These are phyloP conservation scores for Aquanectria penicillioides DNA, from an alignment of 2,329 filamentous ascomycete genomes.

Conservation along the genomic window DNA sequence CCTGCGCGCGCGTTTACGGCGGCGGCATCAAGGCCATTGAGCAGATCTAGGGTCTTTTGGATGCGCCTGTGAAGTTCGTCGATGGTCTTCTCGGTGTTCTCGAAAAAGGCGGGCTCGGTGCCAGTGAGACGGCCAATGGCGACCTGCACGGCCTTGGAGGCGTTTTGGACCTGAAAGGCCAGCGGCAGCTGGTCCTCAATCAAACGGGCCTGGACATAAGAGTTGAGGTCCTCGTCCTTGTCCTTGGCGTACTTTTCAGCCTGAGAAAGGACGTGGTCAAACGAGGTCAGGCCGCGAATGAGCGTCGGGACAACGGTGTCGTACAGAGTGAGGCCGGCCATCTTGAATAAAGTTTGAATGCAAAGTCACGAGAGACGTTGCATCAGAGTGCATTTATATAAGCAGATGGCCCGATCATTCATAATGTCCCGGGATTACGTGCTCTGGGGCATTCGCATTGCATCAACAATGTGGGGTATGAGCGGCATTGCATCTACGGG, in stretches of 20 bases:
- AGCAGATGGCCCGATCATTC: neutral
- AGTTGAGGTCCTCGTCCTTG: constrained; percentile 27
- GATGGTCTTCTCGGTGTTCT: constrained; percentile 25
- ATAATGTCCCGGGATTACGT: constrained; percentile 14
- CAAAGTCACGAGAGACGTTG: neutral
- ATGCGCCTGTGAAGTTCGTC: constrained; percentile 26
- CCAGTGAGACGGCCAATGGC: constrained; percentile 30
- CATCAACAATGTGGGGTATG: constrained; percentile 4
- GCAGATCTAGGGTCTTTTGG: constrained; percentile 25
- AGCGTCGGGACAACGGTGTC: constrained; percentile 29
- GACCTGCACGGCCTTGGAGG: constrained; percentile 24
- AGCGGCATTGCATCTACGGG: neutral
- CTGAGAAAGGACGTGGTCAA: constrained; percentile 29
- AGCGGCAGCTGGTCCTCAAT: constrained; percentile 33
- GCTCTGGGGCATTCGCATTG: constrained; percentile 3
- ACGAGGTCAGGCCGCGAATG: constrained; percentile 23
- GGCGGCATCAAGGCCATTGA: constrained; percentile 21
- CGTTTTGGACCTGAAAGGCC: constrained; percentile 33
- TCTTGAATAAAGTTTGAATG: constrained; percentile 7
- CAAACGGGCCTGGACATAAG: constrained; percentile 24
- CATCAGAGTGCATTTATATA: constrained; percentile 4
- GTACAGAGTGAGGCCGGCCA: constrained; percentile 28
- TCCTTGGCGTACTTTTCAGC: constrained; percentile 35
- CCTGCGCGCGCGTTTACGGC: constrained; percentile 27
- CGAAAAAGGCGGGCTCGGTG: constrained; percentile 15